These are phyloP conservation scores for Shiraia bambusicola DNA, from an alignment of 2,329 filamentous ascomycete genomes.

Conservation along the genomic window DNA sequence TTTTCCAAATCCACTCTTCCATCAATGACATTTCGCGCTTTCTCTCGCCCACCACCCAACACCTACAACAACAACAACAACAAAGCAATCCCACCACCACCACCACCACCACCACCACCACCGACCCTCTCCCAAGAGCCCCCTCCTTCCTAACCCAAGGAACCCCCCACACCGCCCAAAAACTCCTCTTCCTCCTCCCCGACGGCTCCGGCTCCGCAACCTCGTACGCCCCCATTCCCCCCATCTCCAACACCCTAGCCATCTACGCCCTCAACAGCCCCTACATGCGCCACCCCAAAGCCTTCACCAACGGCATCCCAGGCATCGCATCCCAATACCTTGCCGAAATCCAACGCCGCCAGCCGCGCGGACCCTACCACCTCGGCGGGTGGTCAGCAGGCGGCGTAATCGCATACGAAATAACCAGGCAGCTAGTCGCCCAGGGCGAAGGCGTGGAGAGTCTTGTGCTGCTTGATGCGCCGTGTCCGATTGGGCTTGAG, in stretches of 20 bases:
- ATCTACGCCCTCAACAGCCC: constrained; percentile 56
- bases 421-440: constrained; percentile 7
- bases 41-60: no score
- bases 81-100: background rate
- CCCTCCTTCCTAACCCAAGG: constrained; percentile 49
- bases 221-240: constrained; percentile 44
- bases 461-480: no score
- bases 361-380: constrained; percentile 43
- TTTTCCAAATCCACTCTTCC: background rate
- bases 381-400: constrained; percentile 45
- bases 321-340: constrained; percentile 44
- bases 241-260: constrained; percentile 35
- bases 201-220: constrained; percentile 52
- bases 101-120: background rate
- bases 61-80: background rate
- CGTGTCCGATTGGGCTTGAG: no score
- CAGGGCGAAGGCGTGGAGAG: no score
- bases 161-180: constrained; percentile 33
- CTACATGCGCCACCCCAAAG: constrained; percentile 32
- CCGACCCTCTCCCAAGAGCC: background rate
- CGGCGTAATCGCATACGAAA: constrained; percentile 41
- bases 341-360: constrained; percentile 48
- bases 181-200: constrained; percentile 49
- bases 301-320: constrained; percentile 25
- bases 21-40: no score